Evolutionary conservation across 2,329 filamentous ascomycete species (phyloP).

Genomic region (Mollisia scopiformis): DNA sequence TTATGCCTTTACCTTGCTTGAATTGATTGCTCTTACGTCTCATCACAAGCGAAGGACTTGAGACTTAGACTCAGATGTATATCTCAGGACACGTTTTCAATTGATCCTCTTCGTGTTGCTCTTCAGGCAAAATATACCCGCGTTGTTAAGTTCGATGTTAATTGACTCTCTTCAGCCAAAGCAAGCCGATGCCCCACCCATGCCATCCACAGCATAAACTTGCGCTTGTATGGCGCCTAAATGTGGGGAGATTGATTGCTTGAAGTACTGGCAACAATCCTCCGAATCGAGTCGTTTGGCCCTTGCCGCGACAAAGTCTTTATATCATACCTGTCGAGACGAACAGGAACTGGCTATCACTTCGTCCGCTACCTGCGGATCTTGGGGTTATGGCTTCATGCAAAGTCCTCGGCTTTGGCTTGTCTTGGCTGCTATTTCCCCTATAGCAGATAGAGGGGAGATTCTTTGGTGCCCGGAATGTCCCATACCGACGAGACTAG

Average conservation of each 20-base stretch:
- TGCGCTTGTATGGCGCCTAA: neutral
- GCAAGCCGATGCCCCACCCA: neutral
- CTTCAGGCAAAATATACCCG: neutral
- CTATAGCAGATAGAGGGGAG: too few relatives aligned
- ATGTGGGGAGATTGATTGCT: neutral
- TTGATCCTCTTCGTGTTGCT: neutral
- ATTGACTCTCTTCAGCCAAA: neutral
- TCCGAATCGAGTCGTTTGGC: neutral
- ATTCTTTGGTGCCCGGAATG: too few relatives aligned
- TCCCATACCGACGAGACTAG: neutral
- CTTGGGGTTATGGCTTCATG: neutral
- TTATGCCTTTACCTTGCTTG: too few relatives aligned
- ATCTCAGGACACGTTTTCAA: neutral
- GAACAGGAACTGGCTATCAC: neutral
- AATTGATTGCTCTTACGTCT: too few relatives aligned
- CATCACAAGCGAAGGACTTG: too few relatives aligned
- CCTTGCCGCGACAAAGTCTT: neutral
- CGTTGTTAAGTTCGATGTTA: neutral
- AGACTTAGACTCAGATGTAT: too few relatives aligned
- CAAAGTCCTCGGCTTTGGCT: neutral
- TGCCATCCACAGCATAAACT: neutral
- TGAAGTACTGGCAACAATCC: too few relatives aligned
- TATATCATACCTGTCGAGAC: neutral
- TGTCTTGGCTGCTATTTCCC: too few relatives aligned
- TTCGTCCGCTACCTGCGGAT: neutral